phyloP scores from a whole-genome alignment of 139 green algal species.

The Chlorella sp. region DNA sequence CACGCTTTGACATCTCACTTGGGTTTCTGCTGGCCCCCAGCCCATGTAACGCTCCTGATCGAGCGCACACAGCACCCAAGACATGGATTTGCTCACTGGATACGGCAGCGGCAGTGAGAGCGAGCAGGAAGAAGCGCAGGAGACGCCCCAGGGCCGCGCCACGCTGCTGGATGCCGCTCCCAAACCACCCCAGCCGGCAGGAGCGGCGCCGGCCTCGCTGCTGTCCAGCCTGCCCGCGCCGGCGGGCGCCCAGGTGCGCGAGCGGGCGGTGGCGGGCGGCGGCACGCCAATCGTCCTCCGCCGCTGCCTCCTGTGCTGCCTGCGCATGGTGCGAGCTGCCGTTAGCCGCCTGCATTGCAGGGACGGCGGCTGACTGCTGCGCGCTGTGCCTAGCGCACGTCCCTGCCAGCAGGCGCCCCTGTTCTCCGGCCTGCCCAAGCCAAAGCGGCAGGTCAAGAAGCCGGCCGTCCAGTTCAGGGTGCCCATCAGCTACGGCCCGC shows the following conservation, averaged over 20 bases:
- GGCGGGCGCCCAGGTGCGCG: not conserved
- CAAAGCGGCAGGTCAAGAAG: conserved; percentile 6
- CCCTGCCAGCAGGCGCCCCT: conserved; percentile 1
- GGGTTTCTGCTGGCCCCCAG: too few species aligned
- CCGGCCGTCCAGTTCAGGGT: conserved; percentile 12
- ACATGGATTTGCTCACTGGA: conserved; percentile 16
- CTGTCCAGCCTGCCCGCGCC: conserved; percentile 16
- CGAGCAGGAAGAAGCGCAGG: not conserved
- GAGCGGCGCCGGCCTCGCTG: not conserved
- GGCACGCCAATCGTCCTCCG: not conserved
- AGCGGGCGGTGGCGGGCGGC: not conserved
- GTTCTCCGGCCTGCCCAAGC: conserved; percentile 25
- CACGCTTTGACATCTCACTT: too few species aligned
- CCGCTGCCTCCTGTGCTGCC: not conserved
- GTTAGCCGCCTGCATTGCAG: not conserved
- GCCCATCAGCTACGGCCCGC: conserved; percentile 20
- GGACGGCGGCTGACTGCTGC: not conserved
- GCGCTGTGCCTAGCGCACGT: not conserved
- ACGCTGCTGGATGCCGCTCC: not conserved
- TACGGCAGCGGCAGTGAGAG: conserved; percentile 15
- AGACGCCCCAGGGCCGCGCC: not conserved
- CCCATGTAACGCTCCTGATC: not conserved
- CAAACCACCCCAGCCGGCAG: not conserved
- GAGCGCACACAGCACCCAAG: not conserved
- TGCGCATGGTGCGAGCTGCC: not conserved